Conservation (phyloP, 805 yeast genomes). For the Starmerella floricola region DNA sequence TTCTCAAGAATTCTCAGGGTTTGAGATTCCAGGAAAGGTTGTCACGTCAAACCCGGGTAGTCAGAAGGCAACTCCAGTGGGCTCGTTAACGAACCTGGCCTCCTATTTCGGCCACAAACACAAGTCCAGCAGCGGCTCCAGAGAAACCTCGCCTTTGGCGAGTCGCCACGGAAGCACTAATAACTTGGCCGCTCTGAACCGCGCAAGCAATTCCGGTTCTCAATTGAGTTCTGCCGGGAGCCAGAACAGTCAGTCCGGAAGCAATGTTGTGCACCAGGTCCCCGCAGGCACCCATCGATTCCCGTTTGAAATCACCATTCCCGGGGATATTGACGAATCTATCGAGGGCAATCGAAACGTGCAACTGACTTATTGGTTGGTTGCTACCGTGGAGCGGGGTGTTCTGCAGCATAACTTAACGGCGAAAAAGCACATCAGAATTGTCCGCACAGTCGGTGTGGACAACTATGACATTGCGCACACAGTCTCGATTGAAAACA, state of each 20-base stretch:
- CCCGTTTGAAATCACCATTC: constrained; percentile 74
- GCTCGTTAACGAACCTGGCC: constrained; percentile 25
- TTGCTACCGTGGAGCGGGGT: constrained; percentile 73
- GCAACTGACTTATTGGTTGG: constrained; percentile 55
- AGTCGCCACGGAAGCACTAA: constrained; percentile 9
- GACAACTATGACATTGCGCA: constrained; percentile 82
- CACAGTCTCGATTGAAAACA: constrained; percentile 84
- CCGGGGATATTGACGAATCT: constrained; percentile 77
- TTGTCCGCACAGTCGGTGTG: constrained; percentile 74
- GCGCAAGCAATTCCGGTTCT: not conserved
- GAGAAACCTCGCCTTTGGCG: constrained; percentile 7
- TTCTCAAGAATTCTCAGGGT: constrained; percentile 48
- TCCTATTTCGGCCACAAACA: constrained; percentile 22
- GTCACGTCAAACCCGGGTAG: constrained; percentile 13
- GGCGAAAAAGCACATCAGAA: constrained; percentile 60
- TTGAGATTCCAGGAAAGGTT: constrained; percentile 17
- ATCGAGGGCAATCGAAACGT: constrained; percentile 83
- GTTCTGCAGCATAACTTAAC: constrained; percentile 54
- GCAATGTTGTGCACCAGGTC: constrained; percentile 7
- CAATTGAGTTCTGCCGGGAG: not conserved
- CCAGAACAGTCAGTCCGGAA: not conserved
- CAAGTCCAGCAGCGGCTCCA: constrained; percentile 7
- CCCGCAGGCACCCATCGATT: constrained; percentile 70
- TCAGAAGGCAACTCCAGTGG: constrained; percentile 23
- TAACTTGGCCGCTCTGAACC: constrained; percentile 2